Base-by-base conservation (phyloP, 1,139 yeast species). In the Pichia sp. region DNA sequence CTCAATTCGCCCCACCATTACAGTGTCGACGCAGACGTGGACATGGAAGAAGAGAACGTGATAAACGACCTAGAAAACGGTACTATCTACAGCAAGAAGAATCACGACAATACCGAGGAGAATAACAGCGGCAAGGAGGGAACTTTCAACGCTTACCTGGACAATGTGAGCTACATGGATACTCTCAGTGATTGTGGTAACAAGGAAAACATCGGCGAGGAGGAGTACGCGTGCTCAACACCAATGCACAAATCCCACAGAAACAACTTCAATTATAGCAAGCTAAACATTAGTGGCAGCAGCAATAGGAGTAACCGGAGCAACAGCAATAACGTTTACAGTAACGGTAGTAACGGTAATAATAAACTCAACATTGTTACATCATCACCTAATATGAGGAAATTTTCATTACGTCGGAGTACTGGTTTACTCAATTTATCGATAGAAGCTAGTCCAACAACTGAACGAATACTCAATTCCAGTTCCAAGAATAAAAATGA, bases 371-470 rank as follows among this genome's bases (percentile, higher is more conserved):
- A 15, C 34, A 18, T 20, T 11, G n/a, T 18, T 17, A 18, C 32
- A 8, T 30, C 32, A 5, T 30, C 32, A n/a, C 21, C 36, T 6
- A 11, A 12, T 11, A 20, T 31, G 20, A 40, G 55, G 32, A 55
- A 56, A 31, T 56, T 54, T 2, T 51, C 58, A 1, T 41, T 64
- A n/a, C 58, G 67, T 47, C 55, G 69, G 52, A 63, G 68, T 53
- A 66, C 62, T 5, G 69, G 69, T 4, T 45, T 64, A 9, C 43
- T 65, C 38, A 64, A 65, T 34, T 45, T 65, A 32, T 62, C 66
- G 19, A 49, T 63, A 10, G 68, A 62, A 31, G 54, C 63, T 8
- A 58, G 63, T 24, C 50, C 50, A 14, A 36, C 36, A 7, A 47
- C 50, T 9, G 38, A 46, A 31, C 39, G 50, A 10, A 36, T 47